These are phyloP conservation scores for Mangifera indica DNA, from an alignment of 345 rosid species.

Conservation along the genomic window DNA sequence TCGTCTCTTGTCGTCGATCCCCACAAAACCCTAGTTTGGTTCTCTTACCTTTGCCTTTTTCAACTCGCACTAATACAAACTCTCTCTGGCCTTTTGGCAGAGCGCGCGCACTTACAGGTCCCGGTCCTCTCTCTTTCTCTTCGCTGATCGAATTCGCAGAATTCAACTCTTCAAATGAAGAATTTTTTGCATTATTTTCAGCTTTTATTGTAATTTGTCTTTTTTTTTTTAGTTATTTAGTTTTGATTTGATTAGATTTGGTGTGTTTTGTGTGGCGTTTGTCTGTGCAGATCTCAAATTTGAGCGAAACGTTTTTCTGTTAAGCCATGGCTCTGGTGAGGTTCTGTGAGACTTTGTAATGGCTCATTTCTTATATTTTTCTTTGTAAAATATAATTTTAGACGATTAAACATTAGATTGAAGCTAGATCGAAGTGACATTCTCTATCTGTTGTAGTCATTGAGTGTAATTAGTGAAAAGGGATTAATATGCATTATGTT, in stretches of 20 bases:
- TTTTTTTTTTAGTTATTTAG: not conserved
- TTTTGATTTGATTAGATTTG: not conserved
- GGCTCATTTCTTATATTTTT: not conserved
- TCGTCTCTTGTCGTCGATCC: not conserved
- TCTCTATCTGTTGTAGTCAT: not conserved
- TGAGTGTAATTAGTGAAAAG: not conserved
- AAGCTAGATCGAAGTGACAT: not conserved
- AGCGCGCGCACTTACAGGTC: slow-evolving; percentile 12
- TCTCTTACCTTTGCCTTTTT: not conserved
- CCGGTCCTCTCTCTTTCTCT: not conserved
- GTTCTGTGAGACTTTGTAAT: not conserved
- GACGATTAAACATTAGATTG: not conserved
- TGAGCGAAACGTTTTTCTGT: slow-evolving; percentile 35
- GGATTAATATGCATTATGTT: no score
- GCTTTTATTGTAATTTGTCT: no score
- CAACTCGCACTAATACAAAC: not conserved
- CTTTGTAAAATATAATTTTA: no score
- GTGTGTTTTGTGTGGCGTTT: not conserved
- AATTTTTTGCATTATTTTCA: not conserved
- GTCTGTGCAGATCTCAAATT: slow-evolving; percentile 50
- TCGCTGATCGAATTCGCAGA: no score
- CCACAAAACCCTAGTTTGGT: slow-evolving; percentile 19
- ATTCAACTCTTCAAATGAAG: not conserved
- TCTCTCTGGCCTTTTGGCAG: not conserved
- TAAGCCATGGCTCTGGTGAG: slow-evolving; percentile 80